Evolutionary conservation across 352 stramenopile species (phyloP).

Genomic region (Elongisporangium undulatum): DNA sequence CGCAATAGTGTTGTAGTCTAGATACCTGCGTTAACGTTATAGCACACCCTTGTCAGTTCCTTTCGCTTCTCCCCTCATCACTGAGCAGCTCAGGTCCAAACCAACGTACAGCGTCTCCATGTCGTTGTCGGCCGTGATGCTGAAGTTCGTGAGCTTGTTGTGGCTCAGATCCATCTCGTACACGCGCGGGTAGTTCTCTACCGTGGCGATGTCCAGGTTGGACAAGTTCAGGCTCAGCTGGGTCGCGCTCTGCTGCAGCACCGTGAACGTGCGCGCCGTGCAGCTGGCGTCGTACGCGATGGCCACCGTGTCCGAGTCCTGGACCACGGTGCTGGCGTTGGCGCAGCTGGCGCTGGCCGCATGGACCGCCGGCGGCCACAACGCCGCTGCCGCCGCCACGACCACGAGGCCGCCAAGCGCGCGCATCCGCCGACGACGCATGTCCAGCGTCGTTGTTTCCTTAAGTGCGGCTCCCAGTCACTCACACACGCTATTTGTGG

Average conservation of each 20-base stretch:
- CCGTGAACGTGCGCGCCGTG: constrained; percentile 32
- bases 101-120: constrained; percentile 45
- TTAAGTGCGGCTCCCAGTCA: neutral
- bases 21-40: too few relatives aligned
- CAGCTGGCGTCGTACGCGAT: constrained; percentile 53
- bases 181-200: constrained; percentile 47
- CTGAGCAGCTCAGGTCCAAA: neutral
- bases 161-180: constrained; percentile 49
- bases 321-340: constrained; percentile 39
- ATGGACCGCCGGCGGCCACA: neutral
- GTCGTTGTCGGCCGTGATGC: constrained; percentile 33
- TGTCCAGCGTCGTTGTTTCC: neutral
- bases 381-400: too few relatives aligned
- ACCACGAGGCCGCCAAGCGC: neutral
- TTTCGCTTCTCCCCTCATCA: too few relatives aligned
- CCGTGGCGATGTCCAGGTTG: constrained; percentile 38
- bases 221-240: constrained; percentile 63
- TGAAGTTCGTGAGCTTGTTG: constrained; percentile 55
- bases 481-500: neutral
- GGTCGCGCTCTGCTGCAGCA: constrained; percentile 20
- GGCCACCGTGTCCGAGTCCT: constrained; percentile 28
- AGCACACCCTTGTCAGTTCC: too few relatives aligned
- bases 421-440: neutral
- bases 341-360: constrained; percentile 12
- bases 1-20: constrained; percentile 37